A percentile compares a stretch with the other conserved stretches of the same genome.
Evolutionary conservation across 352 stramenopile genomes (phyloP).

Genomic region (Globisporangium parvum): DNA sequence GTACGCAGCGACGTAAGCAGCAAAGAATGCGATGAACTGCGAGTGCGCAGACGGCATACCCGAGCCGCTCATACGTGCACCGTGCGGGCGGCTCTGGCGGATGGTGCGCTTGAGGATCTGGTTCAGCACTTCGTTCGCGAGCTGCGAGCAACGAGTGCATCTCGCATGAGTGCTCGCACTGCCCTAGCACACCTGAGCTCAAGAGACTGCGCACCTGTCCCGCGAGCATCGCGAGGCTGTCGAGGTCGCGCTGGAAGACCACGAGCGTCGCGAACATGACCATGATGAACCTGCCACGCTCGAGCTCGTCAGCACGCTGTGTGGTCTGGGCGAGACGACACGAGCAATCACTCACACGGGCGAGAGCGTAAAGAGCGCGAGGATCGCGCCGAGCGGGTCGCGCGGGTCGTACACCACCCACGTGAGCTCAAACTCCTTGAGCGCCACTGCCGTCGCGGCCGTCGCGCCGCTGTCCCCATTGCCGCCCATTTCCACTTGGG

Average conservation of each 20-base stretch:
- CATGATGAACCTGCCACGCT: slow-evolving; percentile 58
- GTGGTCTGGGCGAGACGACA: background rate
- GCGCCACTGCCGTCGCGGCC: slow-evolving; percentile 12
- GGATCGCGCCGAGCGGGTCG: slow-evolving; percentile 53
- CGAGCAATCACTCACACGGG: slow-evolving; percentile 38
- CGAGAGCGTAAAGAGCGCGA: slow-evolving; percentile 73
- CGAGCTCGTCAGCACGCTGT: background rate
- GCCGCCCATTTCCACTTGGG: background rate
- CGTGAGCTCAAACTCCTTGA: slow-evolving; percentile 77
- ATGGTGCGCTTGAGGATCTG: slow-evolving; percentile 77
- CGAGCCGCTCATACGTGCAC: slow-evolving; percentile 51
- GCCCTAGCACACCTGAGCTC: too few species aligned
- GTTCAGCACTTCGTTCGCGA: slow-evolving; percentile 70
- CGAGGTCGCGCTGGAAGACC: slow-evolving; percentile 71
- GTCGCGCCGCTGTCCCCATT: background rate
- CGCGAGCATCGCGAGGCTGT: slow-evolving; percentile 61
- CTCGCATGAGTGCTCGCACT: background rate
- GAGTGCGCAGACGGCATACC: slow-evolving; percentile 81
- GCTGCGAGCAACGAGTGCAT: slow-evolving; percentile 17
- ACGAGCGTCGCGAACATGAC: slow-evolving; percentile 80
- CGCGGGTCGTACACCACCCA: slow-evolving; percentile 79
- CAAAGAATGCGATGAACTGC: slow-evolving; percentile 81
- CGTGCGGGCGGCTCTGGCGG: slow-evolving; percentile 56
- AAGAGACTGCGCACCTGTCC: slow-evolving; percentile 38
- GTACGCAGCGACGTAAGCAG: slow-evolving; percentile 64